A percentile compares a stretch with the other conserved stretches of the same genome.
phyloP scores from a whole-genome alignment of 176 grass and related monocot genomes.

The Oryza glumipatula region DNA sequence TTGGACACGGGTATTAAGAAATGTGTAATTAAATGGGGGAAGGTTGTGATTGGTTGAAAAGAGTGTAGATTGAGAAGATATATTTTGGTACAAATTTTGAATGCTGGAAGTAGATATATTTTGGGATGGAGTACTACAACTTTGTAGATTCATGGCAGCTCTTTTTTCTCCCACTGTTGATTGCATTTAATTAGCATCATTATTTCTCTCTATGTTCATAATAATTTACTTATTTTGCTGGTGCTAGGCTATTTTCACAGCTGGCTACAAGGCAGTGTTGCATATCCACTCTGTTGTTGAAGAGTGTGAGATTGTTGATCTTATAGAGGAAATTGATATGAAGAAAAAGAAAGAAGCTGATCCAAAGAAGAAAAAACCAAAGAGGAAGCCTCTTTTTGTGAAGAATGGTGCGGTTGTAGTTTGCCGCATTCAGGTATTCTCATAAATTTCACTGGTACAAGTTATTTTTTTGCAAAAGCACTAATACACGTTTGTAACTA shows the following conservation, averaged over 20 bases:
- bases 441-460: background rate
- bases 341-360: slow-evolving; percentile 81
- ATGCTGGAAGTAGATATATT: too few species aligned
- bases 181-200: slow-evolving; percentile 9
- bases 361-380: slow-evolving; percentile 77
- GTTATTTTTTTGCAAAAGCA: too few species aligned
- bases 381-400: slow-evolving; percentile 91
- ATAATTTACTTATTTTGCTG: slow-evolving; percentile 15
- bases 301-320: slow-evolving; percentile 95
- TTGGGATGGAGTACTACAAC: too few species aligned
- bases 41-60: too few species aligned
- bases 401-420: slow-evolving; percentile 97
- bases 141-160: slow-evolving; percentile 1
- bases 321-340: slow-evolving; percentile 95
- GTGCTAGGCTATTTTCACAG: slow-evolving; percentile 91
- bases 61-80: too few species aligned
- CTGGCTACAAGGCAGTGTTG: slow-evolving; percentile 90
- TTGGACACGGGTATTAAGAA: too few species aligned
- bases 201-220: background rate
- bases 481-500: background rate
- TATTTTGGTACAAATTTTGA: too few species aligned
- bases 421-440: slow-evolving; percentile 79
- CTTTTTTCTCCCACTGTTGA: background rate
- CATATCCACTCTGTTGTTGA: slow-evolving; percentile 97
- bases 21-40: too few species aligned